These are phyloP conservation scores for Eutypa lata DNA, from an alignment of 2,329 filamentous ascomycete genomes.

Conservation along the genomic window DNA sequence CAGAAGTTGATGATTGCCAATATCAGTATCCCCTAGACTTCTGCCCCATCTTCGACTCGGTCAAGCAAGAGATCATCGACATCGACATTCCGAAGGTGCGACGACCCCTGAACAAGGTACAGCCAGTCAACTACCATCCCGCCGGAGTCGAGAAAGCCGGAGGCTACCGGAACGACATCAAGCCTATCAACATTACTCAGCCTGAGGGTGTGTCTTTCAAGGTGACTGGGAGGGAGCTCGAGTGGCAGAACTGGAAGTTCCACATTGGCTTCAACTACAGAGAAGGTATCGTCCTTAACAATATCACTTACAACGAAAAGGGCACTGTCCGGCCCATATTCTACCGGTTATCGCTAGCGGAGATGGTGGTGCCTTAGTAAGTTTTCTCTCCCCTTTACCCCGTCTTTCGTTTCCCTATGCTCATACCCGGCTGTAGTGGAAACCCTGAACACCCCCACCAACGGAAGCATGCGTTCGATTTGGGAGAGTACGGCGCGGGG, in stretches of 20 bases:
- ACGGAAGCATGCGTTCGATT: constrained; percentile 76
- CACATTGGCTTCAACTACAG: constrained; percentile 95
- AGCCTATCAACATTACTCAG: constrained; percentile 84
- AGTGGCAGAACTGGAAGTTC: constrained; percentile 92
- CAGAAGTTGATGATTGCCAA: constrained; percentile 79
- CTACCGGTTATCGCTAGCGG: constrained; percentile 82
- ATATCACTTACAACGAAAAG: constrained; percentile 87
- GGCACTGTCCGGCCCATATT: constrained; percentile 74
- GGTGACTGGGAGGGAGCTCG: constrained; percentile 68
- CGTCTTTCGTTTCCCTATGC: neutral
- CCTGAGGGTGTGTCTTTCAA: constrained; percentile 86
- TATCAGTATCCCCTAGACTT: constrained; percentile 92
- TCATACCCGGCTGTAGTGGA: constrained; percentile 39
- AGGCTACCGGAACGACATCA: constrained; percentile 75
- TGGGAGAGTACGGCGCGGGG: constrained; percentile 77
- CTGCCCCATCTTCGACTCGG: constrained; percentile 84
- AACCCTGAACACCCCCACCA: constrained; percentile 79
- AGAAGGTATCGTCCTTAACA: constrained; percentile 85
- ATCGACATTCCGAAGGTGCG: constrained; percentile 81
- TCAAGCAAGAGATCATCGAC: constrained; percentile 73
- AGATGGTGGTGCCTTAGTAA: constrained; percentile 88
- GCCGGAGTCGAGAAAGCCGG: constrained; percentile 68
- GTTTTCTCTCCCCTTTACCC: constrained; percentile 10
- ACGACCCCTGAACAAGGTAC: constrained; percentile 67
- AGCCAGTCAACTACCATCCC: constrained; percentile 77